phyloP scores from a whole-genome alignment of 225 moss, liverwort and hornwort genomes.

The Marchantia paleacea region DNA sequence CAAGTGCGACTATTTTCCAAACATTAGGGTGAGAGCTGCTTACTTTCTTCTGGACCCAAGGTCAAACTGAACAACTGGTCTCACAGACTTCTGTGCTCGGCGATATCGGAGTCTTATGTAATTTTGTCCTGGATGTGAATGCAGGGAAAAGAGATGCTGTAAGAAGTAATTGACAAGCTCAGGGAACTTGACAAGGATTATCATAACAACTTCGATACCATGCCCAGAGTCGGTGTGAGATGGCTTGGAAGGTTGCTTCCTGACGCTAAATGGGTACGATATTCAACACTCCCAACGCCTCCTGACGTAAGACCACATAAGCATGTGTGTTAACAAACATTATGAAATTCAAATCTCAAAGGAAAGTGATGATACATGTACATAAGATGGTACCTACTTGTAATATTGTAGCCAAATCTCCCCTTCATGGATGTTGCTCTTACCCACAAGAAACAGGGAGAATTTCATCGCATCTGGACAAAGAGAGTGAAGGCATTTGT shows the following conservation, averaged over 20 bases:
- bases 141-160: slow-evolving; percentile 49
- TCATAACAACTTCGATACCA: slow-evolving; percentile 37
- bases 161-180: slow-evolving; percentile 40
- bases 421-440: slow-evolving; percentile 52
- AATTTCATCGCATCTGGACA: slow-evolving; percentile 35
- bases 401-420: slow-evolving; percentile 30
- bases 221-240: slow-evolving; percentile 46
- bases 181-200: slow-evolving; percentile 23
- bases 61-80: too few species aligned
- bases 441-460: slow-evolving; percentile 24
- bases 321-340: not conserved
- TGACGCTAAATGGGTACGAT: slow-evolving; percentile 42
- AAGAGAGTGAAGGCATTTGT: slow-evolving; percentile 50
- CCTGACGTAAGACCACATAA: not conserved
- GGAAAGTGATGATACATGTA: too few species aligned
- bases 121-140: not conserved
- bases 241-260: slow-evolving; percentile 60
- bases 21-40: slow-evolving; percentile 25
- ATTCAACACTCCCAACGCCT: not conserved
- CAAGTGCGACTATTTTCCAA: slow-evolving; percentile 35
- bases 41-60: not conserved
- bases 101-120: not conserved
- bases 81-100: too few species aligned
- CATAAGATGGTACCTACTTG: too few species aligned
- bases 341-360: too few species aligned